Conservation (phyloP, 495 filamentous ascomycete species). For the Pyronema omphalodes region DNA sequence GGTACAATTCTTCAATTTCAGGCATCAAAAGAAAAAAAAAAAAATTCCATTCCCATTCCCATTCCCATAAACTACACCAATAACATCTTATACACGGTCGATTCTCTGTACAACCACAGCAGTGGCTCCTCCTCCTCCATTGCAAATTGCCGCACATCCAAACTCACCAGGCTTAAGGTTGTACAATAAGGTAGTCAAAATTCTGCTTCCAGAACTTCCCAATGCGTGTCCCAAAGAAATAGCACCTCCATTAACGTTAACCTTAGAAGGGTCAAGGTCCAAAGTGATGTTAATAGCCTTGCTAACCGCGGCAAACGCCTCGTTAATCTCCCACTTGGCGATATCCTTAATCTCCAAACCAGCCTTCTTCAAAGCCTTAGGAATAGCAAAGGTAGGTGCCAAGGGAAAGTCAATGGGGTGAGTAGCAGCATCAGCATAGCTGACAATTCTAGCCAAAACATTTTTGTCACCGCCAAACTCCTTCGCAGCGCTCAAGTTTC, state of each 20-base stretch:
- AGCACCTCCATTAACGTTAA: slow-evolving; percentile 80
- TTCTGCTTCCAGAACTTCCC: slow-evolving; percentile 83
- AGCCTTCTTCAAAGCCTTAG: slow-evolving; percentile 70
- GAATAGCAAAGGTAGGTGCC: slow-evolving; percentile 80
- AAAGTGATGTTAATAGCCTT: slow-evolving; percentile 89
- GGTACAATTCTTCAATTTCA: too few species aligned
- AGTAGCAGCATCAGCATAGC: slow-evolving; percentile 75
- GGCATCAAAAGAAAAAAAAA: too few species aligned
- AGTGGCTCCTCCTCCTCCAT: slow-evolving; percentile 81
- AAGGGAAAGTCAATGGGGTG: slow-evolving; percentile 92
- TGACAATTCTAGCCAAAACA: slow-evolving; percentile 67
- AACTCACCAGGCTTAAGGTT: slow-evolving; percentile 82
- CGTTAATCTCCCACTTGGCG: slow-evolving; percentile 93
- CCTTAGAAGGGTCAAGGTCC: slow-evolving; percentile 51
- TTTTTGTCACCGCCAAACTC: slow-evolving; percentile 48
- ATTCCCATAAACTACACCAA: too few species aligned
- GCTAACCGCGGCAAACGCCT: slow-evolving; percentile 92
- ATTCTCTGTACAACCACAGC: slow-evolving; percentile 85
- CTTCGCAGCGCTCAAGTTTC: slow-evolving; percentile 52
- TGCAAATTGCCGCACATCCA: slow-evolving; percentile 89
- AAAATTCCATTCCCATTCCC: too few species aligned
- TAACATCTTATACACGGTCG: slow-evolving; percentile 25
- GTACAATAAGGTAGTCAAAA: slow-evolving; percentile 77
- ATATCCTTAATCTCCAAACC: slow-evolving; percentile 80
- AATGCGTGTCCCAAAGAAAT: slow-evolving; percentile 89